Evolutionary conservation across 352 stramenopile species (phyloP), one percentile per base, ranked within the genome.

Genomic region (Globisporangium barbulae): DNA sequence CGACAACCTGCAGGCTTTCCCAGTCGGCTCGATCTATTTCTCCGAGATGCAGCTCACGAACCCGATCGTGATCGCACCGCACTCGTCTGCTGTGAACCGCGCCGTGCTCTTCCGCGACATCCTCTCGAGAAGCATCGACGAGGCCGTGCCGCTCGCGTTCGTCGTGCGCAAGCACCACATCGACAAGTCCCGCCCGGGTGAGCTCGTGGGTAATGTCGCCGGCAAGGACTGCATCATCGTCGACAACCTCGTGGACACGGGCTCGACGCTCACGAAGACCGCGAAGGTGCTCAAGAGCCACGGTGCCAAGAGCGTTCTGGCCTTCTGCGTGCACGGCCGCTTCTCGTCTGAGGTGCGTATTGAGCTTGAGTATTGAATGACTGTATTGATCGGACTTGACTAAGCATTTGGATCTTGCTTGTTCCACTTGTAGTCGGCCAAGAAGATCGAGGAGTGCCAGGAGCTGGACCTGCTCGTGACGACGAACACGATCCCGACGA

Each of bases 151-250:
- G 12, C 65, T 95, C 42, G 86, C 86, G 19, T 93, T 95, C 47
- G 83, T 95, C 1, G 85, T 95, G 37, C 83, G 83, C 54, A 95
- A 95, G 66, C 86, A 95, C 68, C 83, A 87, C 50, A 74, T 95
- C 30, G 74, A 91, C 45, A 67, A 87, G 58, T 79, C 85, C 12
- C 71, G 76, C 4, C 81, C 82, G 17, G 85, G 83, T 3, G 85
- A 96, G 60, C 68, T 96, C 22, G 82, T 96, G 15, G 87, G 87
- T 37, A 81, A 92, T 52, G 85, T 93, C 45, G 53, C 79, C 6
- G 87, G 80, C 63, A 93, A 90, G 59, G 87, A 96, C 70, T 94
- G 85, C 64, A 91, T 96, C 68, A 80, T 96, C 47, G 83, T 96
- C 35, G 87, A 96, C 72, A 94, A 86, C 53, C 76, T 96, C 49